phyloP scores from a whole-genome alignment of 1,284 basidiomycete genomes.

The Phylloboletellus chloephorus region DNA sequence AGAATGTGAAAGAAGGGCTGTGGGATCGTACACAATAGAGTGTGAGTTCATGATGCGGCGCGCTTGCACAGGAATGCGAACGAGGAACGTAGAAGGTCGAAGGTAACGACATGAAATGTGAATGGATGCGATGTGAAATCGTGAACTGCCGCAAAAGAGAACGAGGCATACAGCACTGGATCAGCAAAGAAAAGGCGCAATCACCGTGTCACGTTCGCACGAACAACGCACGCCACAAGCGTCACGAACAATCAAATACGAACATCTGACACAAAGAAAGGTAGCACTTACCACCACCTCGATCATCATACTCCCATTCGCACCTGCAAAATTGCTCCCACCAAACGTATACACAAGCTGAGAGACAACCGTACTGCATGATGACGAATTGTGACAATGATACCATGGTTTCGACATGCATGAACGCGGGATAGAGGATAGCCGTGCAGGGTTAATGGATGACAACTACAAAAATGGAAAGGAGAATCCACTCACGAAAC shows the following conservation, averaged over 20 bases:
- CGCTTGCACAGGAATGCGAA: background rate
- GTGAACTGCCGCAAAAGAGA: no score
- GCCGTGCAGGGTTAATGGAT: no score
- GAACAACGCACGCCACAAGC: background rate
- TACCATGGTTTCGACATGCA: background rate
- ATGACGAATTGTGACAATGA: background rate
- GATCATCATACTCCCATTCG: constrained; percentile 99
- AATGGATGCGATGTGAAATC: background rate
- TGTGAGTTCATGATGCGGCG: background rate
- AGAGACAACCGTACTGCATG: constrained; percentile 49
- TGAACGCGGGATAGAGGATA: constrained; percentile 3
- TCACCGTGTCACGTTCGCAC: background rate
- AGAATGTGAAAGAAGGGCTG: constrained; percentile 95
- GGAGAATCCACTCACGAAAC: constrained; percentile 51
- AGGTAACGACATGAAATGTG: background rate
- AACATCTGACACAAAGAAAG: constrained; percentile 2
- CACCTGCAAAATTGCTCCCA: constrained; percentile 83
- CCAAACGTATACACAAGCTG: constrained; percentile 86
- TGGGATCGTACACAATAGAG: background rate
- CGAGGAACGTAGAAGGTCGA: background rate
- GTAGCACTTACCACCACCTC: constrained; percentile 76
- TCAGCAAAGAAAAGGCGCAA: background rate
- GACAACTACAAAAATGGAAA: constrained; percentile 7
- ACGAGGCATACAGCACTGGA: background rate
- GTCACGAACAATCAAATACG: background rate